These are phyloP conservation scores for Sanghuangporus weigelae DNA, from an alignment of 1,284 basidiomycete species.

Conservation along the genomic window DNA sequence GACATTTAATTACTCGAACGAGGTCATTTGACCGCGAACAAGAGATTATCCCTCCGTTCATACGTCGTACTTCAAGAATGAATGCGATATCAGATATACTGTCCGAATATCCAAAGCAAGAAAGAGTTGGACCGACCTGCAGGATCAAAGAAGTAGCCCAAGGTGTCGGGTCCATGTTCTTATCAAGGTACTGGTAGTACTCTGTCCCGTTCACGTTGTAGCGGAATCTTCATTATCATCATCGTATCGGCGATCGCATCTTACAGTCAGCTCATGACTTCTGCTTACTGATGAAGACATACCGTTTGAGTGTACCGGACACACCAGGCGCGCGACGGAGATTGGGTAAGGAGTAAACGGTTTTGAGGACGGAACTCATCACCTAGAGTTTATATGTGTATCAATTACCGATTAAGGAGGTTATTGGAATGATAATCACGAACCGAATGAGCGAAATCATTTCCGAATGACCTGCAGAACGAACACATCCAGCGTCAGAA, in stretches of 20 bases:
- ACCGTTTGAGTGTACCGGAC: conserved; percentile 48
- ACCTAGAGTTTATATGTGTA: conserved; percentile 26
- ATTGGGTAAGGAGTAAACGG: conserved; percentile 44
- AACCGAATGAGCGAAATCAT: conserved; percentile 27
- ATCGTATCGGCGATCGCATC: conserved; percentile 20
- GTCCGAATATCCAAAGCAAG: background rate
- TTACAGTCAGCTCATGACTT: background rate
- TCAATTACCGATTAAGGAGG: background rate
- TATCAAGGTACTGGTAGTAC: conserved; percentile 42
- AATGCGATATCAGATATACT: conserved; percentile 1
- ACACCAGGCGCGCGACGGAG: conserved; percentile 48
- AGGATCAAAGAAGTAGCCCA: conserved; percentile 50
- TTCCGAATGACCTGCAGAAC: conserved; percentile 42
- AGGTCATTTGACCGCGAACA: too few relatives aligned
- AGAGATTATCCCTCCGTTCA: too few relatives aligned
- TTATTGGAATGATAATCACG: background rate
- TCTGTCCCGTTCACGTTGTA: conserved; percentile 24
- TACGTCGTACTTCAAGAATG: background rate
- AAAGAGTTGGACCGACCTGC: conserved; percentile 27
- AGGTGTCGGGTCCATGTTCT: conserved; percentile 36
- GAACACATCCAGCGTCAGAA: background rate
- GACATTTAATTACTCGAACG: too few relatives aligned
- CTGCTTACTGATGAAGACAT: conserved; percentile 1
- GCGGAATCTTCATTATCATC: conserved; percentile 23
- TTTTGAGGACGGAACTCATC: conserved; percentile 42